Conservation (phyloP, 257 asterid genomes). For the Osmanthus fragrans region DNA sequence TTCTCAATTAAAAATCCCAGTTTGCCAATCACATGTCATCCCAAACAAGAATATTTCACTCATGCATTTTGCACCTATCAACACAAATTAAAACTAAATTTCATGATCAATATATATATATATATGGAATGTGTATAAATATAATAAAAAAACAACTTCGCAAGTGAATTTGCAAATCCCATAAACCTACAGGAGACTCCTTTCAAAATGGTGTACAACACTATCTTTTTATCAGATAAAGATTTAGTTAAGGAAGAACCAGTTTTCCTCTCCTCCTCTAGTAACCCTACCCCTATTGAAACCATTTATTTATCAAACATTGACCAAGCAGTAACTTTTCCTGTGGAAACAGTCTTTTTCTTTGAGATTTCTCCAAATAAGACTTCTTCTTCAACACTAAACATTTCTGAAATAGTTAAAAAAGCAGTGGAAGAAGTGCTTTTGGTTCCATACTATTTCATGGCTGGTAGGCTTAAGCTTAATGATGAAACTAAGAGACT, state of each 20-base stretch:
- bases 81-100: neutral
- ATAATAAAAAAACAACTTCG: neutral
- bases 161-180: neutral
- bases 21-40: slow-evolving; percentile 14
- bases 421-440: slow-evolving; percentile 37
- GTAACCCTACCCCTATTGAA: slow-evolving; percentile 24
- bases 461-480: slow-evolving; percentile 50
- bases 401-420: slow-evolving; percentile 25
- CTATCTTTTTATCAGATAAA: slow-evolving; percentile 24
- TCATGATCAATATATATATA: neutral
- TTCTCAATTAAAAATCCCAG: neutral
- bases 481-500: slow-evolving; percentile 32
- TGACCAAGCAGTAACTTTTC: slow-evolving; percentile 42
- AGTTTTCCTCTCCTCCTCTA: slow-evolving; percentile 29
- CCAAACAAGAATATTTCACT: slow-evolving; percentile 3
- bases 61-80: slow-evolving; percentile 23
- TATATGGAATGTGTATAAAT: too few relatives aligned
- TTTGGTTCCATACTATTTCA: slow-evolving; percentile 44
- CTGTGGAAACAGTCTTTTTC: slow-evolving; percentile 48
- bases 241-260: slow-evolving; percentile 35
- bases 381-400: slow-evolving; percentile 12
- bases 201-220: slow-evolving; percentile 5
- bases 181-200: neutral
- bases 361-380: slow-evolving; percentile 29
- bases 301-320: slow-evolving; percentile 47